Percentiles rank a stretch among this genome's conserved stretches.
These are phyloP conservation scores for Asterella californica DNA, from an alignment of 225 moss, liverwort and hornwort genomes.

Conservation along the genomic window DNA sequence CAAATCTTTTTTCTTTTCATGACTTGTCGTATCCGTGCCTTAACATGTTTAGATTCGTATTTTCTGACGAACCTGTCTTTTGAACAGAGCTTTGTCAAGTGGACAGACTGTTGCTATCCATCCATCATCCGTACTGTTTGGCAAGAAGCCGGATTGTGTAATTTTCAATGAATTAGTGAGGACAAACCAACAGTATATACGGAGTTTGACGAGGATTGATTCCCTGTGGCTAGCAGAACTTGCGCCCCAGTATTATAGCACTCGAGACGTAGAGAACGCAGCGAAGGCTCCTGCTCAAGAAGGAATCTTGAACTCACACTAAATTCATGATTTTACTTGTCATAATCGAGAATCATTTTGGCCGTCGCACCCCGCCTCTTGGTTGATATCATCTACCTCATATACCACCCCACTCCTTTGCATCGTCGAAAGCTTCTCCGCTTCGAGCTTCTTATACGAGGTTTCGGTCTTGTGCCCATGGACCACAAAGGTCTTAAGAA, in stretches of 20 bases:
- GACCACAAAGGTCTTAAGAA: too few species aligned
- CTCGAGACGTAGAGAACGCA: slow-evolving; percentile 23
- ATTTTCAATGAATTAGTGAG: slow-evolving; percentile 88
- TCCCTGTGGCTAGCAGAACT: slow-evolving; percentile 87
- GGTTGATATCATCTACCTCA: not conserved
- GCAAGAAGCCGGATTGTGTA: slow-evolving; percentile 90
- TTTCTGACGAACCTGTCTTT: slow-evolving; percentile 3
- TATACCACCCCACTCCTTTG: too few species aligned
- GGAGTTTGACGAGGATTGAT: slow-evolving; percentile 83
- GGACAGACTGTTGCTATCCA: slow-evolving; percentile 85
- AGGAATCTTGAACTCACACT: not conserved
- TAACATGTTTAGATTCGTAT: not conserved
- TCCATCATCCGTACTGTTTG: slow-evolving; percentile 85
- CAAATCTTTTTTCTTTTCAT: not conserved
- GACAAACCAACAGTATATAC: slow-evolving; percentile 88
- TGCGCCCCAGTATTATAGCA: slow-evolving; percentile 68
- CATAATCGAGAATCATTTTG: not conserved
- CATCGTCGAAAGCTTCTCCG: too few species aligned
- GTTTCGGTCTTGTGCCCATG: too few species aligned
- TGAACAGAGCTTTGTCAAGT: slow-evolving; percentile 47
- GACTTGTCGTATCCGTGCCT: not conserved
- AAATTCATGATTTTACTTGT: not conserved
- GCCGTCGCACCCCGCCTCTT: not conserved
- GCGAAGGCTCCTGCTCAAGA: slow-evolving; percentile 4
- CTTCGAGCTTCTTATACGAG: too few species aligned